Conservation (phyloP, 192 early-diverging fungal species). For the Chytriomyces hyalinus region DNA sequence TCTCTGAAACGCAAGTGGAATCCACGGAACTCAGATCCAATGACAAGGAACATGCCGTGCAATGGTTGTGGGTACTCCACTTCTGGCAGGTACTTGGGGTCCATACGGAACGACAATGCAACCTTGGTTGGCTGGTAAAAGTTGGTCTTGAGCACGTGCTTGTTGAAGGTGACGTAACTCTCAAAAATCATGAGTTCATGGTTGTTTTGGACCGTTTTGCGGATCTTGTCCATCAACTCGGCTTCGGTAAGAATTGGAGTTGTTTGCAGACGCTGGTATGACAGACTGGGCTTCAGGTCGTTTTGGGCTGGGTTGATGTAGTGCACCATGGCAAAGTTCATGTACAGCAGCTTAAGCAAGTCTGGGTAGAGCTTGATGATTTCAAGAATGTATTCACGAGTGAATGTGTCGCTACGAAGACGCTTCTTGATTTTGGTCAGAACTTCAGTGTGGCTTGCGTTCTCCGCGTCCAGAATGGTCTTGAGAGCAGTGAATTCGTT, state of each 20-base stretch:
- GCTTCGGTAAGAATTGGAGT: slow-evolving; percentile 78
- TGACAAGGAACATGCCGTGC: slow-evolving; percentile 94
- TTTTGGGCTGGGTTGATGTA: slow-evolving; percentile 75
- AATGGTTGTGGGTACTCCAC: slow-evolving; percentile 92
- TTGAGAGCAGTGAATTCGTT: slow-evolving; percentile 88
- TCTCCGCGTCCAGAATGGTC: slow-evolving; percentile 78
- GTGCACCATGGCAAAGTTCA: slow-evolving; percentile 94
- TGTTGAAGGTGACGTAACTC: slow-evolving; percentile 94
- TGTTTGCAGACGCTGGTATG: slow-evolving; percentile 85
- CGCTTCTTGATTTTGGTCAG: slow-evolving; percentile 97
- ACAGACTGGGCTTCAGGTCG: slow-evolving; percentile 74
- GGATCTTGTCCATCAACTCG: slow-evolving; percentile 88
- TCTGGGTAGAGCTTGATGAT: slow-evolving; percentile 95
- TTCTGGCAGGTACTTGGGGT: slow-evolving; percentile 87
- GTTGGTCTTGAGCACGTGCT: slow-evolving; percentile 98
- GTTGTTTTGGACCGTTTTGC: slow-evolving; percentile 85
- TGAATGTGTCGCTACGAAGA: slow-evolving; percentile 95
- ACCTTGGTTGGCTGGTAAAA: slow-evolving; percentile 99
- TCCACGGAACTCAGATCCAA: slow-evolving; percentile 97
- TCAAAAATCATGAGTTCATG: slow-evolving; percentile 94
- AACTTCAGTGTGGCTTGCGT: slow-evolving; percentile 89
- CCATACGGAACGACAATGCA: slow-evolving; percentile 97
- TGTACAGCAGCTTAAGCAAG: slow-evolving; percentile 88
- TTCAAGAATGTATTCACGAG: slow-evolving; percentile 96
- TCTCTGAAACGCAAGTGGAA: slow-evolving; percentile 99